Percentiles rank a stretch among this genome's conserved stretches.
phyloP scores from a whole-genome alignment of 208 protist genomes.

The Kentomonas sorsogonicus region DNA sequence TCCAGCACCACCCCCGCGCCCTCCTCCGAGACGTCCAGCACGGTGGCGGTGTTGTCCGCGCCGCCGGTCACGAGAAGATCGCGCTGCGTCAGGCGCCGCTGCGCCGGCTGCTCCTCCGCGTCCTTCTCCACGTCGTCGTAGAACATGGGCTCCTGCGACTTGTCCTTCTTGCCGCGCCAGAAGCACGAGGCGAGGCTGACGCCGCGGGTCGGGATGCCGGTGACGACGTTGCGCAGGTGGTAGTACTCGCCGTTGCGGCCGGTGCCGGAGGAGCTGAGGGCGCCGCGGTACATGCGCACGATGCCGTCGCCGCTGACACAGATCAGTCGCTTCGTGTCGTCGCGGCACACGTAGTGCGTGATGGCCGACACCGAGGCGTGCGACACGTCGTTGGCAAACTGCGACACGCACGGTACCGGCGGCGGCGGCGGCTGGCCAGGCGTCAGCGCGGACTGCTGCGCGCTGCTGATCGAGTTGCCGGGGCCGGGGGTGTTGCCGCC shows the following conservation, averaged over 20 bases:
- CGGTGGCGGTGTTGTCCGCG: slow-evolving; percentile 63
- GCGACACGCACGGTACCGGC: slow-evolving; percentile 24
- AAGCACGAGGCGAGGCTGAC: slow-evolving; percentile 58
- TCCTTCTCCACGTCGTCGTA: slow-evolving; percentile 86
- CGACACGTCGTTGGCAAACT: slow-evolving; percentile 66
- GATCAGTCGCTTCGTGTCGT: slow-evolving; percentile 71
- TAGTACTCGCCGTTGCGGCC: slow-evolving; percentile 35
- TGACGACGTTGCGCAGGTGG: slow-evolving; percentile 64
- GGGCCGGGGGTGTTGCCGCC: neutral
- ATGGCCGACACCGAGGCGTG: slow-evolving; percentile 61
- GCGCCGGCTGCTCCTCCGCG: slow-evolving; percentile 27
- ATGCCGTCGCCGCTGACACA: slow-evolving; percentile 76
- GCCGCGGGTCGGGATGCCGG: slow-evolving; percentile 53
- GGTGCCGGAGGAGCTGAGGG: slow-evolving; percentile 30
- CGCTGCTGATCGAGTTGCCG: neutral
- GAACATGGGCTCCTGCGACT: slow-evolving; percentile 60
- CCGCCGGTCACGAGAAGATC: slow-evolving; percentile 74
- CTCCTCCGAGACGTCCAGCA: slow-evolving; percentile 81
- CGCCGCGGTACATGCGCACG: slow-evolving; percentile 71
- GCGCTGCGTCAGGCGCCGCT: slow-evolving; percentile 67
- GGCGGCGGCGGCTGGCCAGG: too few species aligned
- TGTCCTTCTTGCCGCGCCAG: slow-evolving; percentile 65
- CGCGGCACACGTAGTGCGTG: slow-evolving; percentile 47
- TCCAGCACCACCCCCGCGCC: slow-evolving; percentile 49
- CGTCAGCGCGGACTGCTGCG: neutral